These are phyloP conservation scores for Metrosideros polymorpha DNA, from an alignment of 441 rosid genomes.

Conservation along the genomic window DNA sequence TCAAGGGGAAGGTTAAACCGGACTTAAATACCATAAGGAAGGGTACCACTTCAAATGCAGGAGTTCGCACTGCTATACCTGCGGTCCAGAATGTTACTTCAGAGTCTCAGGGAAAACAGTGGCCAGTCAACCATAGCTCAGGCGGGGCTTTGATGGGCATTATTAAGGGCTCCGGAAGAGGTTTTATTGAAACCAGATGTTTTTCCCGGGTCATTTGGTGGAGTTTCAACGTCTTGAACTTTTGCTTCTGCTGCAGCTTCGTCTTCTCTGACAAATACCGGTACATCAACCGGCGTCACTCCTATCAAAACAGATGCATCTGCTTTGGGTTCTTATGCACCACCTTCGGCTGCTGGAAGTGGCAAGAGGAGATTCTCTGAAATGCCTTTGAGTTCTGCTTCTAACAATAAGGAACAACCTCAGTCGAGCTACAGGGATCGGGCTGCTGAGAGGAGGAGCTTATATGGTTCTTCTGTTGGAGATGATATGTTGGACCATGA, in stretches of 20 bases:
- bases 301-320: conserved; percentile 76
- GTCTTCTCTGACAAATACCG: conserved; percentile 28
- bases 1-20: conserved; percentile 46
- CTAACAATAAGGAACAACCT: conserved; percentile 52
- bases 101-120: conserved; percentile 40
- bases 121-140: conserved; percentile 58
- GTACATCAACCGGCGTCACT: conserved; percentile 25
- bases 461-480: conserved; percentile 67
- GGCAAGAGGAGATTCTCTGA: conserved; percentile 96
- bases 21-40: conserved; percentile 37
- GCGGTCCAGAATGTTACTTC: conserved; percentile 22
- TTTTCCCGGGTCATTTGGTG: conserved; percentile 20
- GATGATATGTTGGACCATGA: conserved; percentile 40
- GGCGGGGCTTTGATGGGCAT: conserved; percentile 87
- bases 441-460: conserved; percentile 95
- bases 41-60: conserved; percentile 22
- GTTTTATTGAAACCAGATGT: conserved; percentile 33
- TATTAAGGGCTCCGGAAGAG: conserved; percentile 69
- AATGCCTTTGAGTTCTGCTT: conserved; percentile 38
- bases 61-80: conserved; percentile 17
- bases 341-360: conserved; percentile 43
- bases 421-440: conserved; percentile 82
- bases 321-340: conserved; percentile 57
- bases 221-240: conserved; percentile 17
- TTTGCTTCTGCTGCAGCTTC: conserved; percentile 18